A percentile compares a stretch with the other conserved stretches of the same genome.
Evolutionary conservation across 2,329 filamentous ascomycete genomes (phyloP).

Genomic region (Paraphoma sp.): DNA sequence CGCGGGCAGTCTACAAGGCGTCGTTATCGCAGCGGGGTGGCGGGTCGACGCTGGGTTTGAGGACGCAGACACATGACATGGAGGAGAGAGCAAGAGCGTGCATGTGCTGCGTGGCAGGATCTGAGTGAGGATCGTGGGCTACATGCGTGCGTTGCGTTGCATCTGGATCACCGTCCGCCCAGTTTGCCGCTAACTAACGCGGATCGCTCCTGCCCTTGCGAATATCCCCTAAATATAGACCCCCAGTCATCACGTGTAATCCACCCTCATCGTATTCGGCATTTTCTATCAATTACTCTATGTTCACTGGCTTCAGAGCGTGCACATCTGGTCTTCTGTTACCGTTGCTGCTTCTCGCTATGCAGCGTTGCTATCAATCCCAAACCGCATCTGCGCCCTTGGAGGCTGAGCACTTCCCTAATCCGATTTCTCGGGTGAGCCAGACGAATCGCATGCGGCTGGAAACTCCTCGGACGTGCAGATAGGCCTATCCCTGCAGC

Average conservation of each 20-base stretch:
- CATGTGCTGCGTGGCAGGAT: not conserved
- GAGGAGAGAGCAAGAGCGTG: conserved; percentile 2
- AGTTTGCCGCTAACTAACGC: conserved; percentile 7
- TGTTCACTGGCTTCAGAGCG: not conserved
- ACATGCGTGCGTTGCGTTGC: not conserved
- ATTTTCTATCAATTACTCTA: not conserved
- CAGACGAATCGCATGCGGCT: conserved; percentile 1
- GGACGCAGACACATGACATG: conserved; percentile 3
- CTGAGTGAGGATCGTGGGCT: not conserved
- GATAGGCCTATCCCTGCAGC: not conserved
- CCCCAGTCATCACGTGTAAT: conserved; percentile 5
- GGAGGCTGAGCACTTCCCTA: not conserved
- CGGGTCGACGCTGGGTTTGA: conserved; percentile 1
- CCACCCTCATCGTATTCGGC: not conserved
- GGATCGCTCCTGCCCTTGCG: not conserved
- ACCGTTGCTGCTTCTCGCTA: not conserved
- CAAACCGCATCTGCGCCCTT: conserved; percentile 3
- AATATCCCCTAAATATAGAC: conserved; percentile 3
- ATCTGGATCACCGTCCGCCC: not conserved
- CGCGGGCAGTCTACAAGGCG: not conserved
- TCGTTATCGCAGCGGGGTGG: conserved; percentile 1
- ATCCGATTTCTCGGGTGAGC: not conserved
- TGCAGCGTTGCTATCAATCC: conserved; percentile 1
- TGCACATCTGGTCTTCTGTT: not conserved
- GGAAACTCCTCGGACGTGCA: not conserved